A percentile compares a stretch with the other conserved stretches of the same genome.
Evolutionary conservation across 192 early-diverging fungal genomes (phyloP).

Genomic region (Spinellus fusiger): DNA sequence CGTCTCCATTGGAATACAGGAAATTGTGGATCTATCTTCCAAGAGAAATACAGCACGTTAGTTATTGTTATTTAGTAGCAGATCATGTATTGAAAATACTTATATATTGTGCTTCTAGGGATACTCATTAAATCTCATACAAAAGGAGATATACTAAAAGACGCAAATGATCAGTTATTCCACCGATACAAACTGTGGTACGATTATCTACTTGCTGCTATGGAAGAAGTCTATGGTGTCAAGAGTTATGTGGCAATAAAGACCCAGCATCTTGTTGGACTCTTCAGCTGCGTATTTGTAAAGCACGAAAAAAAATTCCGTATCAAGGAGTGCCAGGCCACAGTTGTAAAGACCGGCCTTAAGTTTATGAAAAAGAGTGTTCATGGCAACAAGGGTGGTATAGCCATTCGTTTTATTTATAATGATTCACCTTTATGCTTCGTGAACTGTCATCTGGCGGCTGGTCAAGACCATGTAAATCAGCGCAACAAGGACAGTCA

Average conservation of each 20-base stretch:
- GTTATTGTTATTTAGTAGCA: constrained; percentile 2
- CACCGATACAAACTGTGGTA: constrained; percentile 82
- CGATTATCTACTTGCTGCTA: constrained; percentile 54
- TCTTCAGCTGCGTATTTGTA: constrained; percentile 85
- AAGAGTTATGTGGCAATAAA: constrained; percentile 58
- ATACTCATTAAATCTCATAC: constrained; percentile 45
- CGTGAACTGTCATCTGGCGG: constrained; percentile 81
- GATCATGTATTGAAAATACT: background rate
- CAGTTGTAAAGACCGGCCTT: constrained; percentile 84
- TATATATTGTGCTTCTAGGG: constrained; percentile 16
- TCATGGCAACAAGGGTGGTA: constrained; percentile 88
- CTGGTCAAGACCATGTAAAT: constrained; percentile 66
- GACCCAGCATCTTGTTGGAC: constrained; percentile 80
- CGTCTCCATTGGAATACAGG: constrained; percentile 78
- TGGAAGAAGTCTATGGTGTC: constrained; percentile 46
- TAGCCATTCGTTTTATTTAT: constrained; percentile 64
- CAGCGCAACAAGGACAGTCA: constrained; percentile 70
- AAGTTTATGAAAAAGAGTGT: constrained; percentile 56
- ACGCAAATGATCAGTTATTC: constrained; percentile 51
- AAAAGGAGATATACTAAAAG: constrained; percentile 41
- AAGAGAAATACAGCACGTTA: constrained; percentile 72
- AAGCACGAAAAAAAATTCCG: constrained; percentile 46
- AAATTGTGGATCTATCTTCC: constrained; percentile 76
- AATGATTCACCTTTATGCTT: constrained; percentile 81
- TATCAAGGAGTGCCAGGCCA: constrained; percentile 53